A percentile compares a stretch with the other conserved stretches of the same genome.
Evolutionary conservation across 805 yeast species (phyloP).

Genomic region (Saturnispora diversa): DNA sequence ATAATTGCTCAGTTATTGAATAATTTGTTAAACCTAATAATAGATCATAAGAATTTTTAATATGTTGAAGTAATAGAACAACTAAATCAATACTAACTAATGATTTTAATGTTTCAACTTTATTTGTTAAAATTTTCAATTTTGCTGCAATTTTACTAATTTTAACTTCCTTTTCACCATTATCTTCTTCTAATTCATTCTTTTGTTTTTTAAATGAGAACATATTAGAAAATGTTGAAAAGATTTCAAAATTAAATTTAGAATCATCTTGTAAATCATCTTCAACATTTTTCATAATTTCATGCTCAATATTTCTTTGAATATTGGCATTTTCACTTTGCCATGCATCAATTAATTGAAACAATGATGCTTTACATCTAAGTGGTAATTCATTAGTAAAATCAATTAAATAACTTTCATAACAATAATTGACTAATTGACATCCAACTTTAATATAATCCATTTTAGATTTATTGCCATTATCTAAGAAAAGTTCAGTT

Average conservation of each 20-base stretch:
- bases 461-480: slow-evolving; percentile 16
- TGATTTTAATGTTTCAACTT: slow-evolving; percentile 66
- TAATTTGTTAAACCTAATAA: slow-evolving; percentile 38
- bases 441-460: slow-evolving; percentile 25
- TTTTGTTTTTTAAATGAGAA: slow-evolving; percentile 35
- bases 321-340: slow-evolving; percentile 30
- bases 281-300: slow-evolving; percentile 30
- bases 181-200: slow-evolving; percentile 18
- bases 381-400: slow-evolving; percentile 29
- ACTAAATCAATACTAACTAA: slow-evolving; percentile 78
- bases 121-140: slow-evolving; percentile 65
- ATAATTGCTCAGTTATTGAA: slow-evolving; percentile 26
- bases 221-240: slow-evolving; percentile 57
- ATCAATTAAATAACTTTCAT: slow-evolving; percentile 29
- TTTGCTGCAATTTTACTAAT: slow-evolving; percentile 70
- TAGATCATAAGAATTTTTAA: slow-evolving; percentile 55
- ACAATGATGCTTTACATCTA: slow-evolving; percentile 27
- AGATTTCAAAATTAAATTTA: slow-evolving; percentile 36
- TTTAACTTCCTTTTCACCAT: slow-evolving; percentile 24
- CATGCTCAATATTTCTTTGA: slow-evolving; percentile 33
- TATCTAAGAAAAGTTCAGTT: slow-evolving; percentile 12
- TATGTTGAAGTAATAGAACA: slow-evolving; percentile 58
- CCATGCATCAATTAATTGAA: slow-evolving; percentile 32
- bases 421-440: slow-evolving; percentile 31
- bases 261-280: slow-evolving; percentile 28